Percentiles rank a stretch among this genome's conserved stretches.
phyloP scores from a whole-genome alignment of 768 basidiomycete genomes.

The Inosperma sp. region DNA sequence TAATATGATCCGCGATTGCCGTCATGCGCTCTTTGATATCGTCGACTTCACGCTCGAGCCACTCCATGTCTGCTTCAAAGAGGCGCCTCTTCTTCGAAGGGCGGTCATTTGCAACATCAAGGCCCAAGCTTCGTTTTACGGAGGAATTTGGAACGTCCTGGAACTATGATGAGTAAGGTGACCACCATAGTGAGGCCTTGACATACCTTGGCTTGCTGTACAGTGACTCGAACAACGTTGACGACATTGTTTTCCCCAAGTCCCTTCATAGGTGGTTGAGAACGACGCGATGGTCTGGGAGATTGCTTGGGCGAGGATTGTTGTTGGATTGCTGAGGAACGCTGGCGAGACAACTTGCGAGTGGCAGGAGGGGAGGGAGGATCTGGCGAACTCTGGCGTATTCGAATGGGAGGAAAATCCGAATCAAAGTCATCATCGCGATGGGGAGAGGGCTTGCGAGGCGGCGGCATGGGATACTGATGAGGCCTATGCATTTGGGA shows the following conservation, averaged over 20 bases:
- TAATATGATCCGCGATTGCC: constrained; percentile 3
- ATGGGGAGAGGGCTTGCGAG: neutral
- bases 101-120: neutral
- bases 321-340: neutral
- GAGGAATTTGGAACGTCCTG: constrained; percentile 4
- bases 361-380: neutral
- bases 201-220: constrained; percentile 2
- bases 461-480: neutral
- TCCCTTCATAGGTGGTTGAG: neutral
- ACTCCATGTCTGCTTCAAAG: constrained; percentile 3
- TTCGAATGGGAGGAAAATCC: constrained; percentile 4
- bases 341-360: neutral
- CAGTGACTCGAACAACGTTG: neutral
- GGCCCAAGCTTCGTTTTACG: neutral
- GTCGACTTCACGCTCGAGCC: constrained; percentile 8
- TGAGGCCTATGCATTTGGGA: neutral
- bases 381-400: constrained; percentile 3
- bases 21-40: constrained; percentile 9
- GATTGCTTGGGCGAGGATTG: constrained; percentile 3
- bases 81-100: constrained; percentile 1
- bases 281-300: neutral
- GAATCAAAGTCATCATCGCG: neutral
- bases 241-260: neutral
- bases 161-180: neutral
- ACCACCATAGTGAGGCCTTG: neutral